Base-by-base conservation (phyloP, 768 basidiomycete genomes). In the Infundibulicybe gibba region DNA sequence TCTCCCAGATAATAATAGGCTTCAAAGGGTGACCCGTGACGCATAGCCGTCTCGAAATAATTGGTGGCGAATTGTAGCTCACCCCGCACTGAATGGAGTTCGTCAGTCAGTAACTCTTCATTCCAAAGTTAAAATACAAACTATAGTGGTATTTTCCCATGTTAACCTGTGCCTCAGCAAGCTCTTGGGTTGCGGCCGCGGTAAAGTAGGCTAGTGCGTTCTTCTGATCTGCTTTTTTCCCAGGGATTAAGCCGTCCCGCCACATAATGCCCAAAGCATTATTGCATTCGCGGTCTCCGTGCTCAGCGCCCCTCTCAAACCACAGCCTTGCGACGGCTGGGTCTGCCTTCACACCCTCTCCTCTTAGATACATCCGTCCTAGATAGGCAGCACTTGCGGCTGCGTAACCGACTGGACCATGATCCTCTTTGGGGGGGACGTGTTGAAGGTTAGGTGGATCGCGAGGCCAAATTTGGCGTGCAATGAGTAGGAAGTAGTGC, bases 181-280 rank as follows among this genome's bases (percentile, higher is more conserved):
- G 76, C 52, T 98, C 94, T 59, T 87, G 86, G 6, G 77, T 80
- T 2, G 94, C 90, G 0, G 97, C 97, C 30, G 76, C 75, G 31
- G 70, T 73, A 60, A 99, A 97, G 58, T 87, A 74, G 12, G 53
- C 52, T 39, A 84, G 48, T 0, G 92, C 87, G 58, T 79, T 81
- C 59, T 75, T 77, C 20, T 72, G 40, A 58, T 97, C 90, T 19
- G 68, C 63, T 54, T 79, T 80, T 14, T 83, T 72, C 3, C 82
- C 81, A 21, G 81, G 79, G 2, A 86, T 66, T 15, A 97, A 68
- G 0, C 92, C 97, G 58, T 98, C 97, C 30, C 95, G 75, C 69
- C 85, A 88, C 49, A 98, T 90, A 56, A 97, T 87, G 0, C 94
- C 97, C 32, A 99, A 70, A 0, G 85, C 88, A 58, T 97, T 97